Conservation (phyloP, 495 filamentous ascomycete genomes). For the Lasiosphaeria hispida region DNA sequence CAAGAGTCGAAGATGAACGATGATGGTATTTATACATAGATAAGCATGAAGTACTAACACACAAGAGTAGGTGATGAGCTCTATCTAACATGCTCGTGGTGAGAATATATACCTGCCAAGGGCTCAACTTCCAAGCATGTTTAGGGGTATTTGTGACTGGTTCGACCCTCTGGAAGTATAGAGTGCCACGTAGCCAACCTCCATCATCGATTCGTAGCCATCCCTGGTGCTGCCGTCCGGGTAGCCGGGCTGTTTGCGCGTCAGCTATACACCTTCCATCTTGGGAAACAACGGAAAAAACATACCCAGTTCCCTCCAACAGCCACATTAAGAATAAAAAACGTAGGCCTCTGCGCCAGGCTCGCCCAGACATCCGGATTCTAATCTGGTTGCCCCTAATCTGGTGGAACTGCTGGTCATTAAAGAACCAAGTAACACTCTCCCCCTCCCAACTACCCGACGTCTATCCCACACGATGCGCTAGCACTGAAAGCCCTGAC, state of each 20-base stretch:
- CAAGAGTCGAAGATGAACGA: no score
- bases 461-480: slow-evolving; percentile 43
- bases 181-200: slow-evolving; percentile 7
- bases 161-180: slow-evolving; percentile 25
- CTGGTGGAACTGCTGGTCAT: slow-evolving; percentile 42
- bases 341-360: slow-evolving; percentile 38
- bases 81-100: no score
- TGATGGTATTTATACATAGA: no score
- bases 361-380: slow-evolving; percentile 38
- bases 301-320: slow-evolving; percentile 47
- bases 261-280: no score
- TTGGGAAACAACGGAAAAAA: no score
- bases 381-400: slow-evolving; percentile 37
- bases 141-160: background rate
- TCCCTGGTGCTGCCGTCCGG: no score
- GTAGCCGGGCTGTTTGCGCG: no score
- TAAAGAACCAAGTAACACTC: slow-evolving; percentile 48
- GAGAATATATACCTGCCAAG: no score
- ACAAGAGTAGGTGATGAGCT: no score
- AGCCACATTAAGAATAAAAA: slow-evolving; percentile 51
- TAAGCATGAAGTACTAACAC: no score
- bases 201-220: no score
- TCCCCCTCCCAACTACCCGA: slow-evolving; percentile 37
- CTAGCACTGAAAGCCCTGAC: slow-evolving; percentile 49
- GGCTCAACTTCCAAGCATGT: no score